Base-by-base conservation (phyloP, 1,284 basidiomycete genomes). In the Rhodofomes roseus region DNA sequence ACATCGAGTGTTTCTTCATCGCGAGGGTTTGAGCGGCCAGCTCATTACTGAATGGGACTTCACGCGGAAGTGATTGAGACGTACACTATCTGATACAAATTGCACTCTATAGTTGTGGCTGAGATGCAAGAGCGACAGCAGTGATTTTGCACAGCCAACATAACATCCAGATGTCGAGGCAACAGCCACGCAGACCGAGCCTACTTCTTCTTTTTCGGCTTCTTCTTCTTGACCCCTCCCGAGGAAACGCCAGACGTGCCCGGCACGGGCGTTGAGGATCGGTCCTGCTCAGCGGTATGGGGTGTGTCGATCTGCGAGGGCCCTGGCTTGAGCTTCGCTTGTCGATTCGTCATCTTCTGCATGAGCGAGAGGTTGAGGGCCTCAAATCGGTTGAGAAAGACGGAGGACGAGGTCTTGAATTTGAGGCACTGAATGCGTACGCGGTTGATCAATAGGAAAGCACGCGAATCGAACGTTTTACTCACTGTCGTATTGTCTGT, bases 301-400 rank as follows among this genome's bases (percentile, higher is more conserved):
- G 66, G 34, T 1, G 58, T 53, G 22, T 62, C 61, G 5, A 60
- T 22, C 37, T 56, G 58, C 18, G 51, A 55, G n/a, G 57, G 55
- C 16, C 50, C 56, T 16, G 64, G 68, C 37, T 65, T 57, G 46
- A 63, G 67, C 34, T 69, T 63, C 23, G 71, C 71, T 46, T 73
- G 76, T 48, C 68, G 73, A 67, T 93, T 92, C 70, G 86, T 87
- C 88, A 94, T 94, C 73, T 89, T 89, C 66, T 87, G 83, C 79
- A 91, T 90, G 57, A 95, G 76, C 6, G 87, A 82, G 56, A 90
- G 82, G 72, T 95, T 97, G 65, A 98, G 82, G 4, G 89, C 81
- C 74, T 98, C 95, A 76, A 98, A 96, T 65, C 95, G 89, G 78
- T 96, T 96, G 64, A 98, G 85, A 76, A 94, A 95, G 71, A 96